A percentile compares a stretch with the other conserved stretches of the same genome.
phyloP scores from a whole-genome alignment of 139 green algal genomes.

The Micractinium conductrix region DNA sequence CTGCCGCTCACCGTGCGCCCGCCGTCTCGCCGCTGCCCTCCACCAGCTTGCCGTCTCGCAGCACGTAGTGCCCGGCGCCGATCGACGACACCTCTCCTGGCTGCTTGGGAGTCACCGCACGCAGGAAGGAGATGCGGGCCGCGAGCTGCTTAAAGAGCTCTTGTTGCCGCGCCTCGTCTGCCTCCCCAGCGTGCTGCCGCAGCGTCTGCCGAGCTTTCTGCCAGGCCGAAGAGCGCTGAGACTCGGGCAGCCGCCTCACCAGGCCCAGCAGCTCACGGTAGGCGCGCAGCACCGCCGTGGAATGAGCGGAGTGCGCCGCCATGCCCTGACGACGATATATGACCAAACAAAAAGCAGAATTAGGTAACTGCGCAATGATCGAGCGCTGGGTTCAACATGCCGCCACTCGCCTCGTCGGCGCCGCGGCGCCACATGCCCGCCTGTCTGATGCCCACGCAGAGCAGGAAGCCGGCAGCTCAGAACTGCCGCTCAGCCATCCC shows the following conservation, averaged over 20 bases:
- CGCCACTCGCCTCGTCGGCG: no score
- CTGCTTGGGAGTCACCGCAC: constrained; percentile 53
- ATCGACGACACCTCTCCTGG: constrained; percentile 36
- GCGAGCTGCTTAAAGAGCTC: constrained; percentile 65
- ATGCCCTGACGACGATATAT: no score
- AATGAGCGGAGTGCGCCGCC: no score
- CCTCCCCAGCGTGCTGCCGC: constrained; percentile 35
- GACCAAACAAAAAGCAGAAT: no score
- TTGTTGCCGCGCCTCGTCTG: constrained; percentile 27
- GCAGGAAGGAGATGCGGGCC: constrained; percentile 65
- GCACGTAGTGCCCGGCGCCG: constrained; percentile 49
- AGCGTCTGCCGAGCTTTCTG: constrained; percentile 44
- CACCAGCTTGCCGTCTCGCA: constrained; percentile 66
- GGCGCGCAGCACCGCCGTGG: constrained; percentile 31
- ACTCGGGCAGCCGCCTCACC: constrained; percentile 46
- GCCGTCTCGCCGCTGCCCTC: constrained; percentile 22
- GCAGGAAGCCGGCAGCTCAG: no score
- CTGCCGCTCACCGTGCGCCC: constrained; percentile 26
- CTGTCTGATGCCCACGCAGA: no score
- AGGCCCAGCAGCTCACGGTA: constrained; percentile 65
- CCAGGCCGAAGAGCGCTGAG: background rate
- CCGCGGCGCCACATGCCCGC: no score
- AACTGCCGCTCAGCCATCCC: no score
- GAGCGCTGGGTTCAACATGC: no score
- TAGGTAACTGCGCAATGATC: no score